These are phyloP conservation scores for Boletus patriciae DNA, from an alignment of 768 basidiomycete genomes.

Conservation along the genomic window DNA sequence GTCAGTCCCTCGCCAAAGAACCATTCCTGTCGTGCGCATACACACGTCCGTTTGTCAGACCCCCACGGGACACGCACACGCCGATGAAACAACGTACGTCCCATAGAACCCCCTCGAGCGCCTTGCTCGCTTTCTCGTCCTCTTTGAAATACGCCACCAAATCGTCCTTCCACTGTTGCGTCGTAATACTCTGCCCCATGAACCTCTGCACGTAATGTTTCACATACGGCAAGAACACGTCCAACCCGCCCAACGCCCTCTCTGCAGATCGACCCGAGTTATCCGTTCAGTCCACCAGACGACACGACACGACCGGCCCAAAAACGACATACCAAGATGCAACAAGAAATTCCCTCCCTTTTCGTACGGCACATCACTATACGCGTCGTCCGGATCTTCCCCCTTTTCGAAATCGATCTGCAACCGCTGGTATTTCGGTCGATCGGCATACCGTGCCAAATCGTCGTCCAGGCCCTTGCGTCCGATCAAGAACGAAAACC, in stretches of 20 bases:
- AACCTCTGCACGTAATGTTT: conserved; percentile 81
- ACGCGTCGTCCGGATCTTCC: conserved; percentile 80
- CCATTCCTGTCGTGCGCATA: conserved; percentile 56
- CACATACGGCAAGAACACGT: conserved; percentile 82
- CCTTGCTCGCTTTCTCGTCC: conserved; percentile 56
- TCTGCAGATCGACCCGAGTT: not conserved
- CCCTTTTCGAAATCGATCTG: conserved; percentile 72
- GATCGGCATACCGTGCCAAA: conserved; percentile 55
- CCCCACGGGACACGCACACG: too few species aligned
- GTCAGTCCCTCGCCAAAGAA: conserved; percentile 74
- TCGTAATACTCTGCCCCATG: conserved; percentile 80
- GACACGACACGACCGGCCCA: too few species aligned
- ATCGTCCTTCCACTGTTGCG: conserved; percentile 80
- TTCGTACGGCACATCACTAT: conserved; percentile 75
- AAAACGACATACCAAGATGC: conserved; percentile 59
- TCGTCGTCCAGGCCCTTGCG: conserved; percentile 68
- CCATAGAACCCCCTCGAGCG: conserved; percentile 74
- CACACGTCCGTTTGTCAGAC: not conserved
- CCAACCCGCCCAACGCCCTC: conserved; percentile 27
- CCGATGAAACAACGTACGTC: conserved; percentile 47
- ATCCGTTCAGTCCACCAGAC: not conserved
- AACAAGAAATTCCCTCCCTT: conserved; percentile 89
- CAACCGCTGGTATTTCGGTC: conserved; percentile 72
- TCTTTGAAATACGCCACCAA: conserved; percentile 67
- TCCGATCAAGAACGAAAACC: conserved; percentile 79